These are phyloP conservation scores for Penicillium thymicola DNA, from an alignment of 2,329 filamentous ascomycete species.

Conservation along the genomic window DNA sequence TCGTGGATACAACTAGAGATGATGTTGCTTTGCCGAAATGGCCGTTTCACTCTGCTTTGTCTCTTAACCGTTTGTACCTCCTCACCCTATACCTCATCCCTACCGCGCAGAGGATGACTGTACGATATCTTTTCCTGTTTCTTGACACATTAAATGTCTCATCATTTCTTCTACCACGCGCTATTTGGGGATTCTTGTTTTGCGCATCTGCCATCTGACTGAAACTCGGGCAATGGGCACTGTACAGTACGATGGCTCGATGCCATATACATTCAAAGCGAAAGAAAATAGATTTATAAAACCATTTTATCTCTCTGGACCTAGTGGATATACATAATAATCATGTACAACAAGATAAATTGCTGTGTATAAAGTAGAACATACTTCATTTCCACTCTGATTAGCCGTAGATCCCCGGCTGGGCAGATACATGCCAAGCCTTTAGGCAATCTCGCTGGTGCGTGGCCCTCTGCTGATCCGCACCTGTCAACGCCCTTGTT, in stretches of 20 bases:
- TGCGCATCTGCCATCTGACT: slow-evolving; percentile 13
- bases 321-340: background rate
- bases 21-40: slow-evolving; percentile 5
- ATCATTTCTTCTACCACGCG: slow-evolving; percentile 10
- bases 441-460: slow-evolving; percentile 19
- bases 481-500: slow-evolving; percentile 1
- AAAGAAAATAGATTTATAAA: slow-evolving; percentile 11
- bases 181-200: slow-evolving; percentile 10
- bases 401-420: slow-evolving; percentile 1
- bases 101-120: slow-evolving; percentile 15
- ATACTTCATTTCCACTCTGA: background rate
- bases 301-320: background rate
- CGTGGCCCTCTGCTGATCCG: slow-evolving; percentile 18
- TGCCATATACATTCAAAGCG: slow-evolving; percentile 15
- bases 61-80: slow-evolving; percentile 8
- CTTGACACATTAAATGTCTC: slow-evolving; percentile 10
- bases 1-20: slow-evolving; percentile 58
- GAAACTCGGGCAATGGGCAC: slow-evolving; percentile 13
- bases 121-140: slow-evolving; percentile 21
- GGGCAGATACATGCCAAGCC: slow-evolving; percentile 14
- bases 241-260: slow-evolving; percentile 23
- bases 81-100: slow-evolving; percentile 21
- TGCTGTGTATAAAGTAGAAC: background rate
- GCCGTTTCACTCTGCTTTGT: slow-evolving; percentile 7
- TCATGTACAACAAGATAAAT: no score